Base-by-base conservation (phyloP, 805 yeast genomes). In the Debaryomyces tyrocola region DNA sequence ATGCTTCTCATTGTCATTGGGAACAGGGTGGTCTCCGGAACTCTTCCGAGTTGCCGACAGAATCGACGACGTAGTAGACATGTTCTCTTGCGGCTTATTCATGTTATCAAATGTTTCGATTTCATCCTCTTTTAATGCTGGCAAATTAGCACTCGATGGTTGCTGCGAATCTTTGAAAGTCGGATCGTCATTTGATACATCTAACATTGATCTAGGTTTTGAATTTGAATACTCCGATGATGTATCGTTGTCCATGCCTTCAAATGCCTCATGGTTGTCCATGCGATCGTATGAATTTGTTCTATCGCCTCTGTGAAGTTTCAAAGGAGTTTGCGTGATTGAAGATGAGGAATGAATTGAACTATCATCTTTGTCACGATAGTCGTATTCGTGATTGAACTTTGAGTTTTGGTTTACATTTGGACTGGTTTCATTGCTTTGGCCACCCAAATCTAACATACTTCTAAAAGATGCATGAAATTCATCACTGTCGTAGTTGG, bases 401-500 rank as follows among this genome's bases (percentile, higher is more conserved):
- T 31, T 31, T 12, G 33, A 28, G 14, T 12, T 14, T 3, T 17
- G 20, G 10, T 12, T 20, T n/a, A 14, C 37, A 15, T 10, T 14
- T 10, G 33, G n/a, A 27, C 20, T n/a, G 5, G 18, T n/a, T 33
- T 31, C 27, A n/a, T 10, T 21, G 10, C 20, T 28, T 20, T 35
- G 38, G n/a, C 45, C 58, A 4, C 50, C 55, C 44, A 70, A 53
- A 49, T 71, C 75, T 44, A 73, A 60, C 77, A 73, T 73, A 44
- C 74, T 67, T 45, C 68, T 55, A 20, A 67, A 42, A 2, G 73
- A 70, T 1, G 67, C 57, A 47, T 57, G 64, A n/a, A 50, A 12
- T 6, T 50, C 57, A 6, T 46, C 53, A 2, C 52, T 55, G 17
- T 51, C 50, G 27, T 49, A 6, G n/a, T 35, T 20, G 15, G 45